Percentiles rank a stretch among this genome's conserved stretches.
Evolutionary conservation across 139 green algal genomes (phyloP).

Genomic region (Asterochloris sp.): DNA sequence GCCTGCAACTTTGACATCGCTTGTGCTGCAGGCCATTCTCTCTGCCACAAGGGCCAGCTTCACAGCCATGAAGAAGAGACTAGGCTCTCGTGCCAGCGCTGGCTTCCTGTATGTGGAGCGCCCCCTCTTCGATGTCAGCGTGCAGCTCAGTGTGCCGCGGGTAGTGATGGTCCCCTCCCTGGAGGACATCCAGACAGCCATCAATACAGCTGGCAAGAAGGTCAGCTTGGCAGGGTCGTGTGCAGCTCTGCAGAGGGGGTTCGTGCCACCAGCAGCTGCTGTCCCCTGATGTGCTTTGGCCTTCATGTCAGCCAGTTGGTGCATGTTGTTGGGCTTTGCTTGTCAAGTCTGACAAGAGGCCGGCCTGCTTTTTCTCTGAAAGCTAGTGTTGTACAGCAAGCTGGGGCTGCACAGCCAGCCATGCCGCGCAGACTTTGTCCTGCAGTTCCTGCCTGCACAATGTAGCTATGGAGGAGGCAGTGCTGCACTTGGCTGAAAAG

Average conservation of each 20-base stretch:
- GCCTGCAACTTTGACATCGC: background rate
- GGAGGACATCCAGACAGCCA: conserved; percentile 82
- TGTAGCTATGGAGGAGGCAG: background rate
- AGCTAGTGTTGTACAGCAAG: no score
- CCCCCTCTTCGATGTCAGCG: conserved; percentile 81
- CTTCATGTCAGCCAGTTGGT: background rate
- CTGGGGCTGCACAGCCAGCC: background rate
- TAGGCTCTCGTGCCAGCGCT: conserved; percentile 39
- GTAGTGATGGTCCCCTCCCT: conserved; percentile 80
- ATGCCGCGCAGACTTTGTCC: background rate
- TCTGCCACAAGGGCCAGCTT: conserved; percentile 69
- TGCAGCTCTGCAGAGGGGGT: background rate
- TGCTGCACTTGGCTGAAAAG: background rate
- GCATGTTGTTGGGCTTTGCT: background rate
- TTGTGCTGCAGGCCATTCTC: conserved; percentile 57
- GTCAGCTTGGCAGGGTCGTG: conserved; percentile 4
- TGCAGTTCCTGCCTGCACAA: background rate
- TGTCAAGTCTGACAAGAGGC: no score
- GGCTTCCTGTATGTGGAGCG: conserved; percentile 75
- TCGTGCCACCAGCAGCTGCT: background rate
- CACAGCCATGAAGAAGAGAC: conserved; percentile 69
- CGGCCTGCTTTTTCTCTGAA: background rate
- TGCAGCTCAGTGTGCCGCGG: conserved; percentile 84
- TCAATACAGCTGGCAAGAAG: conserved; percentile 78
- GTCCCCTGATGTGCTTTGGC: background rate